These are phyloP conservation scores for Cladosporium austrohemisphaericum DNA, from an alignment of 2,329 filamentous ascomycete genomes.

Conservation along the genomic window DNA sequence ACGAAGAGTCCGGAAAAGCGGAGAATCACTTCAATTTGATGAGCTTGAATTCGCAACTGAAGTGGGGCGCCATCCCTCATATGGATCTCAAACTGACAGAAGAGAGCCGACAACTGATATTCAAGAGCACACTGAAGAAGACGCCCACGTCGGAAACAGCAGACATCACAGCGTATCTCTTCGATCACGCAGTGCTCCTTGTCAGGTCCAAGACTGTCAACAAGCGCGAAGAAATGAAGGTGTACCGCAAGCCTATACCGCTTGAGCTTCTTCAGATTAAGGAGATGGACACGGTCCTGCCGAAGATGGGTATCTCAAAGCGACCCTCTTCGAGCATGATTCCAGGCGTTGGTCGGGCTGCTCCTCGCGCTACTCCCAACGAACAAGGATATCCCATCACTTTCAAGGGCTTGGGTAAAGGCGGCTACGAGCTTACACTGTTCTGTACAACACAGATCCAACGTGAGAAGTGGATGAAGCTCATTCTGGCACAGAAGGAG, in stretches of 20 bases:
- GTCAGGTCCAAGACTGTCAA: constrained; percentile 88
- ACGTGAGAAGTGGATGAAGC: constrained; percentile 94
- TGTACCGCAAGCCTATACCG: constrained; percentile 92
- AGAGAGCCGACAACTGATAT: constrained; percentile 85
- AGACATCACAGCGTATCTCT: constrained; percentile 91
- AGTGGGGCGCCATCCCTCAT: constrained; percentile 83
- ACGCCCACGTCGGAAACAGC: constrained; percentile 73
- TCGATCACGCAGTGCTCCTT: constrained; percentile 90
- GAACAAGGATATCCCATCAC: constrained; percentile 90
- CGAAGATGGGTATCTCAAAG: constrained; percentile 73
- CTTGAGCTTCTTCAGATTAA: constrained; percentile 88
- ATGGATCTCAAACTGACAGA: constrained; percentile 94
- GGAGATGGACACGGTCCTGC: constrained; percentile 96
- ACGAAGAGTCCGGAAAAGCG: constrained; percentile 91
- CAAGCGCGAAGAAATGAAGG: constrained; percentile 90
- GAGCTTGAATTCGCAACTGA: constrained; percentile 84
- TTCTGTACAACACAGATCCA: constrained; percentile 82
- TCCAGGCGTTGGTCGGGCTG: constrained; percentile 48
- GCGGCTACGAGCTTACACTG: constrained; percentile 86
- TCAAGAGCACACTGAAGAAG: constrained; percentile 93
- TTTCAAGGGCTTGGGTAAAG: constrained; percentile 92
- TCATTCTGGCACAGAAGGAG: constrained; percentile 86
- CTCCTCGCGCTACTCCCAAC: constrained; percentile 44
- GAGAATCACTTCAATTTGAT: constrained; percentile 97
- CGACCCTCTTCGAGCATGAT: constrained; percentile 84